Conservation (phyloP, 768 basidiomycete genomes). For the Cystobasidiopsis lactophilus region DNA sequence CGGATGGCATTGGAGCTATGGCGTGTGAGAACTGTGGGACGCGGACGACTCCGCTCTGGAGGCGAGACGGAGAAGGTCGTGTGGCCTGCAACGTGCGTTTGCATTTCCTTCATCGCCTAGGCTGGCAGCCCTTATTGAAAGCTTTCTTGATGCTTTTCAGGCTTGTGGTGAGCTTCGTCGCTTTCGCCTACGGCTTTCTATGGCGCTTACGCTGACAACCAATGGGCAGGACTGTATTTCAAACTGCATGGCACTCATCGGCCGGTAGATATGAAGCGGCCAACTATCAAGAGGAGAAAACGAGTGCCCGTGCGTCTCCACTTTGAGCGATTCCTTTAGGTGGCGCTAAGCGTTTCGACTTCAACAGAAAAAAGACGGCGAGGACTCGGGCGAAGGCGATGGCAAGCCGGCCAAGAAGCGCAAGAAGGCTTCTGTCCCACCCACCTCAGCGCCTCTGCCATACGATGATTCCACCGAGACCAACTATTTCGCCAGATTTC, state of each 20-base stretch:
- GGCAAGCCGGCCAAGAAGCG: no score
- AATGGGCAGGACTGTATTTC: conserved; percentile 64
- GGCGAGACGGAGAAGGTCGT: conserved; percentile 29
- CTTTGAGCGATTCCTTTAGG: no score
- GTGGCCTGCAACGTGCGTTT: conserved; percentile 32
- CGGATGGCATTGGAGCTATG: conserved; percentile 8
- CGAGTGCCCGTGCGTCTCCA: conserved; percentile 46
- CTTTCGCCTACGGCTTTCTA: background rate
- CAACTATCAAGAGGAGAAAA: conserved; percentile 93
- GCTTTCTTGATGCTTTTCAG: background rate
- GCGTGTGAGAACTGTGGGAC: conserved; percentile 21
- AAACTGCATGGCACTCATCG: conserved; percentile 93
- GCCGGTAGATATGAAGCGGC: conserved; percentile 97
- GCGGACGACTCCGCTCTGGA: conserved; percentile 30
- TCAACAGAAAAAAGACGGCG: no score
- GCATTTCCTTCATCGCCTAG: conserved; percentile 12
- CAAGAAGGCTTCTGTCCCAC: no score
- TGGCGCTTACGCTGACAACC: background rate
- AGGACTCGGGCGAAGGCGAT: no score
- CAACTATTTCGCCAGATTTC: no score
- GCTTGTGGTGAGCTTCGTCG: background rate
- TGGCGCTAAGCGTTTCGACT: no score
- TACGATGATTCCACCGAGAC: no score
- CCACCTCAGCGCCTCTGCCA: no score
- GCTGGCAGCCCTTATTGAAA: background rate